These are phyloP conservation scores for Nigrospora sphaerica DNA, from an alignment of 2,329 filamentous ascomycete species.

Conservation along the genomic window DNA sequence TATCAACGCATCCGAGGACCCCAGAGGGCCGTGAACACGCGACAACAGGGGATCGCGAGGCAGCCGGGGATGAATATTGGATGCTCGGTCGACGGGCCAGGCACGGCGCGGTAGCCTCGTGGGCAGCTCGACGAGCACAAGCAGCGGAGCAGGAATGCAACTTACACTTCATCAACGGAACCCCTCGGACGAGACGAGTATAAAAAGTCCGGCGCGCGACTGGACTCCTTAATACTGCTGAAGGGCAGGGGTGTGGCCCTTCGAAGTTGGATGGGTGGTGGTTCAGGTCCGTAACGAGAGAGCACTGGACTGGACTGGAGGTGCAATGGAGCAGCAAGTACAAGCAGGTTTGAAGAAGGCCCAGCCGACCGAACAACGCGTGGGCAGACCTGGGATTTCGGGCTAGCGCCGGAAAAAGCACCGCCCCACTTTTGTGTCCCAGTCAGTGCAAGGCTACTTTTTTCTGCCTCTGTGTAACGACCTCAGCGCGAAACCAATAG, in stretches of 20 bases:
- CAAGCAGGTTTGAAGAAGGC: no score
- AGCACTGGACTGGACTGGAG: constrained; percentile 23
- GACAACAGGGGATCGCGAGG: constrained; percentile 21
- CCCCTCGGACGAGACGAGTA: constrained; percentile 8
- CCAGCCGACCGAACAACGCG: no score
- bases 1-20: constrained; percentile 13
- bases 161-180: constrained; percentile 25
- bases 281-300: constrained; percentile 3
- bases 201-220: constrained; percentile 8
- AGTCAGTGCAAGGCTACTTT: no score
- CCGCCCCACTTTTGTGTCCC: no score
- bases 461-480: no score
- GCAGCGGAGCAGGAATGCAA: constrained; percentile 12
- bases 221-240: constrained; percentile 12
- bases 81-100: constrained; percentile 19
- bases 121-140: constrained; percentile 9
- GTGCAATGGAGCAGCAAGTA: constrained; percentile 8
- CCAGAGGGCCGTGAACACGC: constrained; percentile 13
- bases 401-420: neutral
- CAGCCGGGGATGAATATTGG: constrained; percentile 18
- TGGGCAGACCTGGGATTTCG: no score
- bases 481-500: no score
- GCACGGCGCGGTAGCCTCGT: constrained; percentile 15
- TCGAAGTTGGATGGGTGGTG: constrained; percentile 15
- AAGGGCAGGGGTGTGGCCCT: constrained; percentile 5